These are phyloP conservation scores for Naganishia albida DNA, from an alignment of 1,284 basidiomycete species.

Conservation along the genomic window DNA sequence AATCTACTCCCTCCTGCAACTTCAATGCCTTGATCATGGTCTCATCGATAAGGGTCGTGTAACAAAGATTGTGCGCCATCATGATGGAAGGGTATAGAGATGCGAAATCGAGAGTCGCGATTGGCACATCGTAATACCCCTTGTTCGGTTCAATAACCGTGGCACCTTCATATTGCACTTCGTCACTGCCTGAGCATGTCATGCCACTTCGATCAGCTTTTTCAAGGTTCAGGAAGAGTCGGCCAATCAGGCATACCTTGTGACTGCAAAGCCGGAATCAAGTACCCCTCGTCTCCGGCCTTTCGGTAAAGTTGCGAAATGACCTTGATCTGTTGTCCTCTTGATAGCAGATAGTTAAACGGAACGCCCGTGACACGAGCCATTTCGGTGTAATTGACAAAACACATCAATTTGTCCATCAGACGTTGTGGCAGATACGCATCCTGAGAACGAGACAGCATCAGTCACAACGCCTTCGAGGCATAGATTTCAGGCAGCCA, in stretches of 20 bases:
- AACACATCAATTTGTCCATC: constrained; percentile 95
- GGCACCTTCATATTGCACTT: constrained; percentile 88
- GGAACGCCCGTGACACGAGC: constrained; percentile 95
- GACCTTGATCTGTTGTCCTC: constrained; percentile 95
- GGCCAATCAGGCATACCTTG: constrained; percentile 63
- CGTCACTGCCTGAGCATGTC: constrained; percentile 67
- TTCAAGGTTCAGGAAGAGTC: not conserved
- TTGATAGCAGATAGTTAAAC: constrained; percentile 86
- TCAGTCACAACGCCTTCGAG: not conserved
- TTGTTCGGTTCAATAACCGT: constrained; percentile 93
- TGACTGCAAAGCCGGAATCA: constrained; percentile 76
- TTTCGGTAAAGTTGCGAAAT: constrained; percentile 88
- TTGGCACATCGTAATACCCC: constrained; percentile 90
- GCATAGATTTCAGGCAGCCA: not conserved
- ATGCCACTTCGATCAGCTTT: not conserved
- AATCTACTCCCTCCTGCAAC: constrained; percentile 78
- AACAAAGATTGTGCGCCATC: constrained; percentile 98
- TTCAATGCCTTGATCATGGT: constrained; percentile 70
- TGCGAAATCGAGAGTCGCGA: constrained; percentile 94
- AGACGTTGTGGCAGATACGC: constrained; percentile 91
- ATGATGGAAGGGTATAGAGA: constrained; percentile 97
- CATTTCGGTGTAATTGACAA: constrained; percentile 96
- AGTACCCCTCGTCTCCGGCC: constrained; percentile 82
- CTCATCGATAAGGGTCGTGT: constrained; percentile 85
- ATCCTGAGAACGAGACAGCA: constrained; percentile 61